Conservation (phyloP, 176 grass and related monocot genomes). For the Bothriochloa decipiens region DNA sequence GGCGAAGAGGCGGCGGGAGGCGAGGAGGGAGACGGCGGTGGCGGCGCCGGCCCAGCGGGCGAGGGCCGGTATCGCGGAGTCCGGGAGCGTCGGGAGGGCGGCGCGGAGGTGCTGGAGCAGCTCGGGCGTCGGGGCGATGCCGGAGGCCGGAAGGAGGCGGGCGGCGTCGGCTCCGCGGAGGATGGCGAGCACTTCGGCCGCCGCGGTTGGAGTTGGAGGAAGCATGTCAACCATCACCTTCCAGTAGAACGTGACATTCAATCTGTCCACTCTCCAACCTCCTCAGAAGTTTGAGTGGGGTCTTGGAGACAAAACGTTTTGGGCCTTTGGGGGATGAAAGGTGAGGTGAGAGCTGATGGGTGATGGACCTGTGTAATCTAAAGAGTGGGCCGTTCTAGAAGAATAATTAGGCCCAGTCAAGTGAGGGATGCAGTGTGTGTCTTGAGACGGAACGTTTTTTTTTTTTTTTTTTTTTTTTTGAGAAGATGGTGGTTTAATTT, state of each 20-base stretch:
- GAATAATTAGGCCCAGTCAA: too few relatives aligned
- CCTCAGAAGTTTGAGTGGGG: too few relatives aligned
- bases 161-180: conserved; percentile 24
- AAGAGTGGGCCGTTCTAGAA: too few relatives aligned
- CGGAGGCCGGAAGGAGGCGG: conserved; percentile 11
- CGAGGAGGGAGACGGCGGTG: conserved; percentile 61
- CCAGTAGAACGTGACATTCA: not conserved
- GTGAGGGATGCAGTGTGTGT: too few relatives aligned
- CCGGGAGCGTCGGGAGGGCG: conserved; percentile 37
- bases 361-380: too few relatives aligned
- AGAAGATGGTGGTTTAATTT: too few relatives aligned
- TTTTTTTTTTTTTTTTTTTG: too few relatives aligned
- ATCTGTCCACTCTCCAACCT: too few relatives aligned
- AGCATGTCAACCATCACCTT: not conserved
- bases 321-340: too few relatives aligned
- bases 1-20: conserved; percentile 57
- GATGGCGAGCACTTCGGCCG: conserved; percentile 8
- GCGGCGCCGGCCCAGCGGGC: conserved; percentile 61
- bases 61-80: conserved; percentile 50
- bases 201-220: not conserved
- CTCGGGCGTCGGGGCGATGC: conserved; percentile 33
- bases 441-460: too few relatives aligned
- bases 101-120: conserved; percentile 43
- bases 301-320: too few relatives aligned
- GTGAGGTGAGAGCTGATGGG: too few relatives aligned